Conservation (phyloP, 2,329 filamentous ascomycete species). For the Nemania sp. region DNA sequence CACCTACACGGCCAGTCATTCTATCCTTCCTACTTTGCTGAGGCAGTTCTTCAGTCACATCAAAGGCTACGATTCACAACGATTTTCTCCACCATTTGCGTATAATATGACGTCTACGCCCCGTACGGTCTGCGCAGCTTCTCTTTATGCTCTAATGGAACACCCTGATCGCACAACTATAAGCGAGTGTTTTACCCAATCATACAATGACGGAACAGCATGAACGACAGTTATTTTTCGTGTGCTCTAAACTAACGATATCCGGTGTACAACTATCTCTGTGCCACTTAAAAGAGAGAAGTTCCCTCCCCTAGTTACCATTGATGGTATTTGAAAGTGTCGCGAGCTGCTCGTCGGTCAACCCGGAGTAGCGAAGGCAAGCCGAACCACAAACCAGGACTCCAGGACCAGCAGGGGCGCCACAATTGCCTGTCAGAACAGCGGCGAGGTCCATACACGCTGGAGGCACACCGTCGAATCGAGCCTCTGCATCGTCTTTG, state of each 20-base stretch:
- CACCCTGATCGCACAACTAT: no score
- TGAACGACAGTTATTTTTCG: not conserved
- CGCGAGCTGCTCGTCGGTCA: conserved; percentile 36
- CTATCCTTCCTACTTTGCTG: no score
- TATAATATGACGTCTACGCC: not conserved
- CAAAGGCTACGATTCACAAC: no score
- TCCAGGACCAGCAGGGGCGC: conserved; percentile 33
- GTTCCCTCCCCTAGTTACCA: not conserved
- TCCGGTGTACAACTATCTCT: not conserved
- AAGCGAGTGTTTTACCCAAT: not conserved
- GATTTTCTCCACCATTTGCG: no score
- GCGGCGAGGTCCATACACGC: conserved; percentile 45
- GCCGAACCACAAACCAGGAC: conserved; percentile 41
- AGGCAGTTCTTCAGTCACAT: no score
- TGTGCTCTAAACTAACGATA: not conserved
- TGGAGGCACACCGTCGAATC: conserved; percentile 36
- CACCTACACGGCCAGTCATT: no score
- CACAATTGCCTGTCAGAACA: conserved; percentile 36
- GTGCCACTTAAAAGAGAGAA: not conserved
- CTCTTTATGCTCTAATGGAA: no score
- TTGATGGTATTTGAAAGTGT: not conserved
- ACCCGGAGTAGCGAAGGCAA: conserved; percentile 39
- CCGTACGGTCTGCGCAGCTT: no score
- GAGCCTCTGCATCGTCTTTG: conserved; percentile 9
- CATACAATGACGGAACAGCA: not conserved